A percentile compares a stretch with the other conserved stretches of the same genome.
Evolutionary conservation across 2,329 filamentous ascomycete genomes (phyloP).

Genomic region (Trichoderma citrinoviride): DNA sequence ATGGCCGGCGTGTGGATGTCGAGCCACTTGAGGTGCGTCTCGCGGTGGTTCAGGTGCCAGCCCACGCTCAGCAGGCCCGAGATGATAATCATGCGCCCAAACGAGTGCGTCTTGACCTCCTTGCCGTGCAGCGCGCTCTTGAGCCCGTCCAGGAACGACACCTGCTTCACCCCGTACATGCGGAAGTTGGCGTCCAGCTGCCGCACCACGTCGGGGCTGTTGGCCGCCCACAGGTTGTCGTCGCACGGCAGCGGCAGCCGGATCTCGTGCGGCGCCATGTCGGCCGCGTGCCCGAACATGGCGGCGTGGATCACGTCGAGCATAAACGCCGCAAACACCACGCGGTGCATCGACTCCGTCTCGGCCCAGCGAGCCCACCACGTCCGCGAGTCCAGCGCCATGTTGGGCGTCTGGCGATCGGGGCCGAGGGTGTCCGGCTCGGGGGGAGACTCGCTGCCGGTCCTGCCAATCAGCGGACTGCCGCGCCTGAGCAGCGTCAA

Average conservation of each 20-base stretch:
- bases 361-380: slow-evolving; percentile 90
- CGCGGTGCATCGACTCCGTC: slow-evolving; percentile 80
- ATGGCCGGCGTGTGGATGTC: slow-evolving; percentile 62
- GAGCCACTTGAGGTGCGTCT: slow-evolving; percentile 79
- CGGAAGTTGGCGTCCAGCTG: slow-evolving; percentile 73
- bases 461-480: slow-evolving; percentile 78
- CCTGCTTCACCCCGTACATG: slow-evolving; percentile 74
- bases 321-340: slow-evolving; percentile 86
- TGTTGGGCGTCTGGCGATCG: slow-evolving; percentile 40
- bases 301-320: slow-evolving; percentile 86
- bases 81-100: slow-evolving; percentile 88
- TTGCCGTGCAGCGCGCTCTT: slow-evolving; percentile 81
- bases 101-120: slow-evolving; percentile 79
- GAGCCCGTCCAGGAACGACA: slow-evolving; percentile 79
- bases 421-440: slow-evolving; percentile 39
- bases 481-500: slow-evolving; percentile 81
- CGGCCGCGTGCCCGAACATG: slow-evolving; percentile 87
- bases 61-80: slow-evolving; percentile 84
- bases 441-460: slow-evolving; percentile 74
- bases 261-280: slow-evolving; percentile 90
- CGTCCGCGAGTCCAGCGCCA: slow-evolving; percentile 41
- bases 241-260: slow-evolving; percentile 82
- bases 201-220: slow-evolving; percentile 72
- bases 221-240: slow-evolving; percentile 80
- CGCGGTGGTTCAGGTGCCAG: slow-evolving; percentile 86